These are phyloP conservation scores for Filobasidium wieringae DNA, from an alignment of 768 basidiomycete genomes.

Conservation along the genomic window DNA sequence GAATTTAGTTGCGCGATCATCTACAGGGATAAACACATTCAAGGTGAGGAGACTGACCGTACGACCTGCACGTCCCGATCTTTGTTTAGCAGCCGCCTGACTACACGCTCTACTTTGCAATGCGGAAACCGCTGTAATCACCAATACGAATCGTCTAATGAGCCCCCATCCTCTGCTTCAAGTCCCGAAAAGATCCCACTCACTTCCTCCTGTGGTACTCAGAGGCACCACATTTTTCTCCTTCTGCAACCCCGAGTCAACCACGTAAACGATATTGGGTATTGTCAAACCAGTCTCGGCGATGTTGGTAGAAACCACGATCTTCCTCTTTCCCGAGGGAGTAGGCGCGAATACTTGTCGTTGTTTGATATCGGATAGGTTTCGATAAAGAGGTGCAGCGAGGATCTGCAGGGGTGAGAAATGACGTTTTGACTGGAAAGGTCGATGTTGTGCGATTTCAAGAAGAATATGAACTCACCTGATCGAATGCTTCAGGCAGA, in stretches of 20 bases:
- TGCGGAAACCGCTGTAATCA: constrained; percentile 1
- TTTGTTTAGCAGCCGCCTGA: constrained; percentile 69
- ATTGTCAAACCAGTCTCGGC: constrained; percentile 98
- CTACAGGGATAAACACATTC: too few species aligned
- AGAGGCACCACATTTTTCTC: constrained; percentile 73
- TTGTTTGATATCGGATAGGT: constrained; percentile 67
- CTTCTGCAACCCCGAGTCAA: constrained; percentile 92
- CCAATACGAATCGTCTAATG: neutral
- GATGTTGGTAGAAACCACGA: constrained; percentile 93
- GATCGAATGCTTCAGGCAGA: constrained; percentile 50
- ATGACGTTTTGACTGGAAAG: constrained; percentile 1
- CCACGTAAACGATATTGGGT: constrained; percentile 85
- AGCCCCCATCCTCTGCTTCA: neutral
- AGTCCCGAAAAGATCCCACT: constrained; percentile 25
- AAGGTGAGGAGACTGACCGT: constrained; percentile 50
- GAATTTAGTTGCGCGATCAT: neutral
- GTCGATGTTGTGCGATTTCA: neutral
- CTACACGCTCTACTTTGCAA: constrained; percentile 39
- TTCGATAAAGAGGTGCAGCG: constrained; percentile 72
- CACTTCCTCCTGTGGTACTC: constrained; percentile 53
- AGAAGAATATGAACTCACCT: constrained; percentile 41
- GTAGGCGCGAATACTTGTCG: constrained; percentile 61
- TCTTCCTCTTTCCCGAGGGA: constrained; percentile 62
- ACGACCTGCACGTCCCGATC: constrained; percentile 92
- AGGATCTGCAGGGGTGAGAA: constrained; percentile 49